Percentiles rank a stretch among this genome's conserved stretches.
phyloP scores from a whole-genome alignment of 106 monocot genomes.

The Apostasia ramifera region DNA sequence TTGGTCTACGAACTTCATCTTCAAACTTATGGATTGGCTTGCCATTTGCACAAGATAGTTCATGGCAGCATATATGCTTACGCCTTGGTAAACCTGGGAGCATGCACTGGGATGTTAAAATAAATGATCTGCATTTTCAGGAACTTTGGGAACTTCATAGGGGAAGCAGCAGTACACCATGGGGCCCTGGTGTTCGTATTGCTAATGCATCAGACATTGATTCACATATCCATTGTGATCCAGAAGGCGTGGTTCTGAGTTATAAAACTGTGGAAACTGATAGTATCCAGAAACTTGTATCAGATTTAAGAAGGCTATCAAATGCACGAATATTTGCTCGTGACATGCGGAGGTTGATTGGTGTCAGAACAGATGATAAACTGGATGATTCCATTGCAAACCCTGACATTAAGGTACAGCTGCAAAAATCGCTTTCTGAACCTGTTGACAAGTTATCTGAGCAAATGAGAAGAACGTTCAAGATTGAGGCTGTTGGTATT shows the following conservation, averaged over 20 bases:
- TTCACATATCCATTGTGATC: conserved; percentile 85
- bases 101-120: conserved; percentile 95
- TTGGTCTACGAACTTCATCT: conserved; percentile 53
- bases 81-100: conserved; percentile 88
- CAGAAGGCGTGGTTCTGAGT: conserved; percentile 69
- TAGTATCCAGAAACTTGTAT: conserved; percentile 78
- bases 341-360: conserved; percentile 84
- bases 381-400: conserved; percentile 35
- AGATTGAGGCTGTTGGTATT: conserved; percentile 96
- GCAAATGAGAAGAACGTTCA: conserved; percentile 76
- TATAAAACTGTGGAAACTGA: conserved; percentile 75
- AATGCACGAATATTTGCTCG: conserved; percentile 85
- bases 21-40: conserved; percentile 85
- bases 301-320: conserved; percentile 75
- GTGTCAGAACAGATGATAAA: conserved; percentile 51
- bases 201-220: conserved; percentile 94
- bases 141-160: conserved; percentile 84
- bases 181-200: conserved; percentile 78
- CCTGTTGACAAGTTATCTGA: conserved; percentile 55
- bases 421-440: conserved; percentile 35
- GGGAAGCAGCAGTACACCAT: conserved; percentile 58
- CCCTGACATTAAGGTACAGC: conserved; percentile 31
- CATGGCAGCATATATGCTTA: conserved; percentile 86
- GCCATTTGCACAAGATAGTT: conserved; percentile 71
- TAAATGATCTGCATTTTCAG: conserved; percentile 80